Evolutionary conservation across 2,329 filamentous ascomycete species (phyloP).

Genomic region (Phaeosphaeriaceae sp.): DNA sequence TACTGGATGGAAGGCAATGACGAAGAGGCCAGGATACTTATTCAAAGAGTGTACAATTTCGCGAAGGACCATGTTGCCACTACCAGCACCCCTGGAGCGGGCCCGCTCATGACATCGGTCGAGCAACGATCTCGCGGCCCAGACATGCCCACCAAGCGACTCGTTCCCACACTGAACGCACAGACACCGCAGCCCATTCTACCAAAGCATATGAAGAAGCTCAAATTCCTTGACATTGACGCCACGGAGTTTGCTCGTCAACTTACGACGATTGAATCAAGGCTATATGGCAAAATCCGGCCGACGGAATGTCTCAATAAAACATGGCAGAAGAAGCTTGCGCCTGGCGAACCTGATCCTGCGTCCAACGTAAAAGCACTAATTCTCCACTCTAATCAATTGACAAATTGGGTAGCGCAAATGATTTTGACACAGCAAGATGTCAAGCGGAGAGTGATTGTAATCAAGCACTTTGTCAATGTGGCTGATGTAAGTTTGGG

Average conservation of each 20-base stretch:
- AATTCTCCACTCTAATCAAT: slow-evolving; percentile 96
- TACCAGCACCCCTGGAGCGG: slow-evolving; percentile 88
- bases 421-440: slow-evolving; percentile 97
- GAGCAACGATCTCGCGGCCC: slow-evolving; percentile 89
- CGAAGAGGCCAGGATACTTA: slow-evolving; percentile 81
- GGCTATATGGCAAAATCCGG: slow-evolving; percentile 93
- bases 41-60: slow-evolving; percentile 88
- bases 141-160: slow-evolving; percentile 81
- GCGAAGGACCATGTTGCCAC: slow-evolving; percentile 91
- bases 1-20: slow-evolving; percentile 98
- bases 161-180: slow-evolving; percentile 84
- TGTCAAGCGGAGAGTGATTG: slow-evolving; percentile 92
- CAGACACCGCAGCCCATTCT: slow-evolving; percentile 87
- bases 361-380: slow-evolving; percentile 94
- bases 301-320: slow-evolving; percentile 97
- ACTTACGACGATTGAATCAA: slow-evolving; percentile 94
- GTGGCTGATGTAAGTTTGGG: slow-evolving; percentile 82
- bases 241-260: slow-evolving; percentile 96
- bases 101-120: slow-evolving; percentile 81
- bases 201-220: slow-evolving; percentile 99
- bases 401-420: slow-evolving; percentile 99
- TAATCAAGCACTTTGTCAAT: slow-evolving; percentile 97
- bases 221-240: slow-evolving; percentile 98
- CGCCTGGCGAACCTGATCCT: slow-evolving; percentile 79
- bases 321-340: slow-evolving; percentile 97